Base-by-base conservation (phyloP, 2,329 filamentous ascomycete genomes). In the Tolypocladium nubicola region DNA sequence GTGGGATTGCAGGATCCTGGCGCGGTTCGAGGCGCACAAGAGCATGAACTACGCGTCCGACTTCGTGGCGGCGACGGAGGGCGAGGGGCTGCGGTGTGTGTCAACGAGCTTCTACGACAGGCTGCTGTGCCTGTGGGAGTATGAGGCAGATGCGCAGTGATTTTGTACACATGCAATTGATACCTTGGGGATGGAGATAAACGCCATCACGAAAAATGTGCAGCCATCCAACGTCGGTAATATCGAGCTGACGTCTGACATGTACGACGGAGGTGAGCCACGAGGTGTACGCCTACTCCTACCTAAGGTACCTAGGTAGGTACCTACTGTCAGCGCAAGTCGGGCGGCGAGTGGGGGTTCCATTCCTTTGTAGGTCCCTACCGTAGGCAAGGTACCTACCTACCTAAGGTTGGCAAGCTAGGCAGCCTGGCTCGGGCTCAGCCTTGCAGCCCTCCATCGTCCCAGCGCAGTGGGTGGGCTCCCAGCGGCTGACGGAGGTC, bases 31-130 rank as follows among this genome's bases (percentile, higher is more conserved):
- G 63, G 88, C 93, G 68, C 91, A 97, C 68, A 78, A 88, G 73
- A 96, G 90, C 69, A 96, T 97, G 90, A 96, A 96, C 66, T 97
- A 97, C 69, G 92, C 87, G 8, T 89, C 88, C 64, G 91, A 92
- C 71, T 81, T 84, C 58, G 78, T 81, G 62, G 78, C 78, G 1
- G 65, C 57, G 30, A 55, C 56, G 8, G 64, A 66, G 55, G 63
- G 58, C 0, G 57, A 60, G 4, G 57, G 72, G 8, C 57, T 77
- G 40, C 63, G 75, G 23, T 81, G 85, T 63, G 75, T 90, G 1
- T 88, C 86, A 26, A 90, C 86, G 1, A 91, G 88, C 68, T 92
- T 91, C 63, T 91, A 91, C 62, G 88, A 91, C 69, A 83, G 79
- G 66, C 69, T 86, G 52, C 65, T 91, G 38, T 90, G 86, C 69